A percentile compares a stretch with the other conserved stretches of the same genome.
Evolutionary conservation across 768 basidiomycete genomes (phyloP).

Genomic region (Imleria badia): DNA sequence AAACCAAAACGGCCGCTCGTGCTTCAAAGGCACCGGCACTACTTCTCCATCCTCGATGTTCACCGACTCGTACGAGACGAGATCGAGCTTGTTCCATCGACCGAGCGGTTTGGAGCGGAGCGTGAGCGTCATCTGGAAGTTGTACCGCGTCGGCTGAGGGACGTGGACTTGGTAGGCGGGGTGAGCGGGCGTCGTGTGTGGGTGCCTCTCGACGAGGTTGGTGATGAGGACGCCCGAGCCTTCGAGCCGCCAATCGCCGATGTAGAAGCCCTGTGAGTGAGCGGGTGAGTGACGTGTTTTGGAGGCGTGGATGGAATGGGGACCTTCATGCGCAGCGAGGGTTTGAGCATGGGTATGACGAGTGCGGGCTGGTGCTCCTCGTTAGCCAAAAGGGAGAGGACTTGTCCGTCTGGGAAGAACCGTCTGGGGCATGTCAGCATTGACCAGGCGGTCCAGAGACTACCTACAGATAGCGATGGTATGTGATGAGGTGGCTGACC

Average conservation of each 20-base stretch:
- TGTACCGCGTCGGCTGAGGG: constrained; percentile 45
- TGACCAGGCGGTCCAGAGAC: not conserved
- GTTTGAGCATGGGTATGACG: constrained; percentile 74
- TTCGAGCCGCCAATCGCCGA: constrained; percentile 71
- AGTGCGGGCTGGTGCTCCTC: constrained; percentile 70
- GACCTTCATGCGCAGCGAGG: constrained; percentile 77
- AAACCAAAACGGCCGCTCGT: constrained; percentile 93
- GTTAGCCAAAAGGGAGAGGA: constrained; percentile 81
- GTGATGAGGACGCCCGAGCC: constrained; percentile 60
- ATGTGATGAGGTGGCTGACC: constrained; percentile 86
- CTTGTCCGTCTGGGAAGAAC: constrained; percentile 84
- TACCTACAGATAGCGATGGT: constrained; percentile 85
- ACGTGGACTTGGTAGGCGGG: constrained; percentile 7
- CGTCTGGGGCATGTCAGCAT: constrained; percentile 47
- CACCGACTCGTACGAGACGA: constrained; percentile 72
- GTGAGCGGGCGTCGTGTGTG: constrained; percentile 5
- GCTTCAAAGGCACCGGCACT: constrained; percentile 66
- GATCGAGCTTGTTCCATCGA: constrained; percentile 79
- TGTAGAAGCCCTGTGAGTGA: constrained; percentile 56
- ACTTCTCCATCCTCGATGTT: constrained; percentile 74
- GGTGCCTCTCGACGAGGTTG: constrained; percentile 56
- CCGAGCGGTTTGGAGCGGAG: constrained; percentile 75
- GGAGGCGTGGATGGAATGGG: not conserved
- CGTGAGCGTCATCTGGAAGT: constrained; percentile 70
- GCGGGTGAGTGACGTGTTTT: not conserved